Conservation (phyloP, 345 rosid genomes). For the Citrus mangshanensis region DNA sequence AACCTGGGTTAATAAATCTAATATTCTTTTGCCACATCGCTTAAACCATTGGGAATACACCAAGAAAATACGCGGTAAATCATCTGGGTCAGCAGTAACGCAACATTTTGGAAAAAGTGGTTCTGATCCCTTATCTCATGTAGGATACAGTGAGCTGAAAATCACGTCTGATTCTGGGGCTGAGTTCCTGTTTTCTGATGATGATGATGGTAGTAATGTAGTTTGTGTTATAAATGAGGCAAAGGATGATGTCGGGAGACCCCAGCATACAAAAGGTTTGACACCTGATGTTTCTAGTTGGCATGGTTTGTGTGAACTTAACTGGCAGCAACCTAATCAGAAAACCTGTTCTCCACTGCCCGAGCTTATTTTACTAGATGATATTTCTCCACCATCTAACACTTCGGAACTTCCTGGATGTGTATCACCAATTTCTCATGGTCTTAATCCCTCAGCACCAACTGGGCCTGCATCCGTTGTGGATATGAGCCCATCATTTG, state of each 20-base stretch:
- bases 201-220: conserved; percentile 25
- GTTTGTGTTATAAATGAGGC: conserved; percentile 22
- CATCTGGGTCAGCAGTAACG: conserved; percentile 17
- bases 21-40: conserved; percentile 29
- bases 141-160: conserved; percentile 52
- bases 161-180: conserved; percentile 51
- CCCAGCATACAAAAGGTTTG: conserved; percentile 14
- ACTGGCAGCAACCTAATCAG: conserved; percentile 21
- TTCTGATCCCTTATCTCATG: conserved; percentile 44
- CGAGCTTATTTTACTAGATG: conserved; percentile 36
- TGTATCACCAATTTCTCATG: conserved; percentile 16
- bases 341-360: conserved; percentile 13
- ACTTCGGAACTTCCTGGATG: conserved; percentile 7
- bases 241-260: conserved; percentile 11
- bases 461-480: conserved; percentile 41
- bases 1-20: conserved; percentile 23
- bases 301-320: conserved; percentile 11
- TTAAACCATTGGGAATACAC: conserved; percentile 28
- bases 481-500: conserved; percentile 34
- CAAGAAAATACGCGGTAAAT: conserved; percentile 40
- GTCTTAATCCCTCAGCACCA: conserved; percentile 21
- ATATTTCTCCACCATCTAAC: conserved; percentile 22
- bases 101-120: conserved; percentile 23
- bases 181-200: conserved; percentile 51
- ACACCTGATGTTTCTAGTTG: conserved; percentile 7